Base-by-base conservation (phyloP, 768 basidiomycete genomes). In the Boletus reticulatus region DNA sequence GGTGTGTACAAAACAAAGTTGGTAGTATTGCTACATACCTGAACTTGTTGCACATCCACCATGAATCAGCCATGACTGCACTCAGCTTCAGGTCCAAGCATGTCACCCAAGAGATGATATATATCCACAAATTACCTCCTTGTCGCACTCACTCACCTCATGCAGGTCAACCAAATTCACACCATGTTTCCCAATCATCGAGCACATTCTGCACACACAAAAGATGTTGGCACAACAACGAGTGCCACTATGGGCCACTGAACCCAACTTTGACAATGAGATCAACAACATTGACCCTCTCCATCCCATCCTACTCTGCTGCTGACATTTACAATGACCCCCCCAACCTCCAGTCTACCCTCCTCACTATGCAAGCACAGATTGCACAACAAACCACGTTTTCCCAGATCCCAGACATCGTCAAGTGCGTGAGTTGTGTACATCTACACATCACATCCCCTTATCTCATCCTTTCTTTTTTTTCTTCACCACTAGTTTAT, bases 331-430 rank as follows among this genome's bases (percentile, higher is more conserved):
- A 68, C 51, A 68, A 71, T 31, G 71, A 70, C 43, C 57, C 60
- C 0, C 8, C 12, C 57, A 67, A 85, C 66, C 78, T 86, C 50
- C 84, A 90, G 61, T 75, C 84, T 3, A 80, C 89, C 1, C 65
- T 91, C 4, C 62, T 84, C 51, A 85, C 87, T 7, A 80, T 89
- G 73, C 91, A 93, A 66, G 88, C 92, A 55, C 88, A 91, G 72
- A 85, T 92, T 76, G 88, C 84, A 0, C 90, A 92, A 58, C 88
- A 92, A 58, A 84, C 84, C 1, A 92, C 89, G 2, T 85, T 94
- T 70, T 76, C 89, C 0, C 83, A 87, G 63, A 89, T 95, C 44
- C 92, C 92, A 0, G 92, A 94, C 71, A 85, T 86, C 43, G 94
- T 94, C 52, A 95, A 94, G 77, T 84, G 85, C 59, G 92, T 92